A percentile compares a stretch with the other conserved stretches of the same genome.
phyloP scores from a whole-genome alignment of 805 yeast species.

The Debaryomyces castellii region DNA sequence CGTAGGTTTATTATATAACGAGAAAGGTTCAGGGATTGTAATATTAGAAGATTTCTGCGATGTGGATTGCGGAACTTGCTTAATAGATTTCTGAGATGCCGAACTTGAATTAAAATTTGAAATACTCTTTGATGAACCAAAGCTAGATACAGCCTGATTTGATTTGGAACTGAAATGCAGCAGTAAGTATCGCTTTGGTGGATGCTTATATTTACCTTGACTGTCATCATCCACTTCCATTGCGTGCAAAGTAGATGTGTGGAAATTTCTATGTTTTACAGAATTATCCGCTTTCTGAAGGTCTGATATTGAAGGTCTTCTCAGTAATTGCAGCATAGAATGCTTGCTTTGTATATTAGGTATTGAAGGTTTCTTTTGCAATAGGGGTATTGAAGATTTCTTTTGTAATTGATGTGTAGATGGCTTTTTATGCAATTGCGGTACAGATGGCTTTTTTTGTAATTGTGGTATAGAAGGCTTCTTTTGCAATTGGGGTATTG shows the following conservation, averaged over 20 bases:
- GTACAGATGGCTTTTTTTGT: conserved; percentile 11
- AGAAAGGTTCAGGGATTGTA: conserved; percentile 30
- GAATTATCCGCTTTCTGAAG: conserved; percentile 1
- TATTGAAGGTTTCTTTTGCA: conserved; percentile 11
- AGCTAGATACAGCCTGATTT: neutral
- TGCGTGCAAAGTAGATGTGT: neutral
- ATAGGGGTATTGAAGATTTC: conserved; percentile 14
- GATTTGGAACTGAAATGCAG: neutral
- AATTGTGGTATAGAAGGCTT: conserved; percentile 13
- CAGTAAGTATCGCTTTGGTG: neutral
- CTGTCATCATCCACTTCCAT: neutral
- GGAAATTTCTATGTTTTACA: neutral
- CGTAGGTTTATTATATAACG: conserved; percentile 38
- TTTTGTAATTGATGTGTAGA: conserved; percentile 17
- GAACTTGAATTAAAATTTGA: conserved; percentile 9
- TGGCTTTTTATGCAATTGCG: conserved; percentile 10
- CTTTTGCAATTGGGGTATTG: conserved; percentile 13
- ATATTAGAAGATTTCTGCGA: conserved; percentile 6
- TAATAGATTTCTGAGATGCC: conserved; percentile 2
- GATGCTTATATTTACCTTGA: neutral
- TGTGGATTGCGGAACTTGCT: conserved; percentile 11
- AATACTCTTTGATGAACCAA: neutral
- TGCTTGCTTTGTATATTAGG: conserved; percentile 14
- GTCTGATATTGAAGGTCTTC: conserved; percentile 9
- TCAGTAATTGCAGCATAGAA: conserved; percentile 6